Evolutionary conservation across 768 basidiomycete species (phyloP).

Genomic region (Panus rudis): DNA sequence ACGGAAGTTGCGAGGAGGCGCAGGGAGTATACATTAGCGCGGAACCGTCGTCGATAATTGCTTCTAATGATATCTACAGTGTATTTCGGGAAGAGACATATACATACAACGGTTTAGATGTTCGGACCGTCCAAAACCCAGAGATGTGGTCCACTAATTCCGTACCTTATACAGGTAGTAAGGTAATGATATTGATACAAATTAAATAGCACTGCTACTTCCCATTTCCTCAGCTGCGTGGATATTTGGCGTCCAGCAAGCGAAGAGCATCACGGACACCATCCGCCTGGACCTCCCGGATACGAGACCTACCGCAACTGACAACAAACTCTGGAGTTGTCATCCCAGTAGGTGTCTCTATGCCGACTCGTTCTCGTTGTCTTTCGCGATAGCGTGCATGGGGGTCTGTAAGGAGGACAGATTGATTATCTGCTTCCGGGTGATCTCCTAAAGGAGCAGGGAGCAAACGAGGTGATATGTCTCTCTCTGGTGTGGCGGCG

Average conservation of each 20-base stretch:
- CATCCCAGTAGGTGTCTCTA: constrained; percentile 36
- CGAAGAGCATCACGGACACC: constrained; percentile 72
- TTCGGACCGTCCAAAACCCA: too few relatives aligned
- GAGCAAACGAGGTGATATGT: constrained; percentile 25
- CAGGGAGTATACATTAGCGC: too few relatives aligned
- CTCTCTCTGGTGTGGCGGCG: constrained; percentile 41
- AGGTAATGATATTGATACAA: too few relatives aligned
- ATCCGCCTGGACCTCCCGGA: constrained; percentile 65
- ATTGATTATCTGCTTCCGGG: constrained; percentile 21
- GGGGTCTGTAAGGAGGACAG: constrained; percentile 46
- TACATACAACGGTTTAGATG: too few relatives aligned
- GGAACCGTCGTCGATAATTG: too few relatives aligned
- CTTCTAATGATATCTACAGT: too few relatives aligned
- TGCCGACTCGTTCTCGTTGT: constrained; percentile 25
- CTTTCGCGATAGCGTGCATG: constrained; percentile 45
- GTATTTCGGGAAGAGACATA: too few relatives aligned
- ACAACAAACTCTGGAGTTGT: constrained; percentile 58
- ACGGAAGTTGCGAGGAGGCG: too few relatives aligned
- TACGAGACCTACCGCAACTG: constrained; percentile 49
- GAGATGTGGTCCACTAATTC: too few relatives aligned
- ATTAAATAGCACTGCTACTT: too few relatives aligned
- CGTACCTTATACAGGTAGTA: too few relatives aligned
- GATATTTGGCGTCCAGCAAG: constrained; percentile 49
- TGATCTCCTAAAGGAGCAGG: constrained; percentile 4
- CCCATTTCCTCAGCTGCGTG: too few relatives aligned